A percentile compares a stretch with the other conserved stretches of the same genome.
phyloP scores from a whole-genome alignment of 805 yeast species.

The Saturnispora zaruensis region DNA sequence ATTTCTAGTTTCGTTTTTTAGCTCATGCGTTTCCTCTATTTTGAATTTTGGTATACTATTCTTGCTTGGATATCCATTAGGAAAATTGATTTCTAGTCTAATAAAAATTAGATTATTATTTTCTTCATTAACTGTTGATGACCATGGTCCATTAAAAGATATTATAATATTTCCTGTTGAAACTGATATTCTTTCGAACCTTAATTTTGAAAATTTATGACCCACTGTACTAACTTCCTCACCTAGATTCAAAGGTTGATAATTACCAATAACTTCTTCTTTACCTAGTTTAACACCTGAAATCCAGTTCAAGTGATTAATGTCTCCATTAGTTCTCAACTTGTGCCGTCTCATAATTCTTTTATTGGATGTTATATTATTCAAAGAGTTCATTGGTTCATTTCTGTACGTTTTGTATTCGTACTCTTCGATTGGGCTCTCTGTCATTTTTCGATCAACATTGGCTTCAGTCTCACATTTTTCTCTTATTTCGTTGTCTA shows the following conservation, averaged over 20 bases:
- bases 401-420: slow-evolving; percentile 38
- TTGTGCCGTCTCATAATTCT: slow-evolving; percentile 22
- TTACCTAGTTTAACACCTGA: slow-evolving; percentile 80
- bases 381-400: slow-evolving; percentile 30
- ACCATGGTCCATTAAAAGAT: slow-evolving; percentile 77
- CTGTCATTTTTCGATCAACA: slow-evolving; percentile 27
- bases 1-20: slow-evolving; percentile 39
- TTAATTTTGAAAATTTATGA: slow-evolving; percentile 76
- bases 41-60: slow-evolving; percentile 42
- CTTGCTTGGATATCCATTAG: slow-evolving; percentile 59
- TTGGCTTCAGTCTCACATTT: slow-evolving; percentile 26
- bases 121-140: slow-evolving; percentile 22
- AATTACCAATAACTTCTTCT: slow-evolving; percentile 29
- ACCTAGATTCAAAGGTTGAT: slow-evolving; percentile 58
- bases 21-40: slow-evolving; percentile 74
- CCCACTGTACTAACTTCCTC: slow-evolving; percentile 89
- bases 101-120: slow-evolving; percentile 49
- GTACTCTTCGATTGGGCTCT: slow-evolving; percentile 30
- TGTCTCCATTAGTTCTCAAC: slow-evolving; percentile 27
- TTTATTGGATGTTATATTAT: slow-evolving; percentile 12
- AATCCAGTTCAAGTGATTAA: slow-evolving; percentile 79
- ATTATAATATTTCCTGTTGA: slow-evolving; percentile 73
- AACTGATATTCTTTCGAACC: slow-evolving; percentile 81
- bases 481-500: slow-evolving; percentile 40
- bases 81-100: slow-evolving; percentile 62